A percentile compares a stretch with the other conserved stretches of the same genome.
phyloP scores from a whole-genome alignment of 805 yeast species.

The Teunomyces tritomae region DNA sequence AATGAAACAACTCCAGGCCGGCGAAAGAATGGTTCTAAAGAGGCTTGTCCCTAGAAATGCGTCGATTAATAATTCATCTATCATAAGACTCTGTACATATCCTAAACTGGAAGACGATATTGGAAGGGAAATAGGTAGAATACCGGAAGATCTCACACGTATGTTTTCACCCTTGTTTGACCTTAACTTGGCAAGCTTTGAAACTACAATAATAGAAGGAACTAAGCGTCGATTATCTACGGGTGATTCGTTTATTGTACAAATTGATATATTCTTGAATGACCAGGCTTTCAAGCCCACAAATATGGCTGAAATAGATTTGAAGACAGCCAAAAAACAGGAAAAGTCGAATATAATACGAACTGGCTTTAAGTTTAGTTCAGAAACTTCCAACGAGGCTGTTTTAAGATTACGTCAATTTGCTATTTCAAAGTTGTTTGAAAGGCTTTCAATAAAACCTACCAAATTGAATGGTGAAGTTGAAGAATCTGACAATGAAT shows the following conservation, averaged over 20 bases:
- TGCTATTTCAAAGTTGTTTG: constrained; percentile 56
- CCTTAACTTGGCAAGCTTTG: constrained; percentile 50
- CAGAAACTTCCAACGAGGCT: constrained; percentile 56
- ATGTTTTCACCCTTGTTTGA: constrained; percentile 66
- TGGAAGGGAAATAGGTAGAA: constrained; percentile 70
- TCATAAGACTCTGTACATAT: constrained; percentile 31
- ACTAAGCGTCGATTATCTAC: constrained; percentile 53
- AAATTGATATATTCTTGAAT: constrained; percentile 62
- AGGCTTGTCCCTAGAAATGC: constrained; percentile 29
- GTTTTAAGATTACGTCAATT: constrained; percentile 50
- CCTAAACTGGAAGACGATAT: constrained; percentile 14
- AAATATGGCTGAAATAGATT: constrained; percentile 7
- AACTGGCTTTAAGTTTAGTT: constrained; percentile 22
- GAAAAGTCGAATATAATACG: constrained; percentile 10
- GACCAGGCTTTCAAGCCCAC: constrained; percentile 31
- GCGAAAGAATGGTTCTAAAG: constrained; percentile 40
- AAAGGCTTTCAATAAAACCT: constrained; percentile 40
- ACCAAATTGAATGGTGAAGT: constrained; percentile 11
- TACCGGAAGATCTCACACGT: constrained; percentile 67
- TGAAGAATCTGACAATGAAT: constrained; percentile 1
- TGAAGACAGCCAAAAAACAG: constrained; percentile 18
- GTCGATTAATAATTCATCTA: constrained; percentile 16
- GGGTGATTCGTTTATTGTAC: constrained; percentile 75
- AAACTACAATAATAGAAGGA: constrained; percentile 56
- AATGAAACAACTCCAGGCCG: constrained; percentile 42